Evolutionary conservation across 202 grass and related monocot species (phyloP).

Genomic region (Musa balbisiana): DNA sequence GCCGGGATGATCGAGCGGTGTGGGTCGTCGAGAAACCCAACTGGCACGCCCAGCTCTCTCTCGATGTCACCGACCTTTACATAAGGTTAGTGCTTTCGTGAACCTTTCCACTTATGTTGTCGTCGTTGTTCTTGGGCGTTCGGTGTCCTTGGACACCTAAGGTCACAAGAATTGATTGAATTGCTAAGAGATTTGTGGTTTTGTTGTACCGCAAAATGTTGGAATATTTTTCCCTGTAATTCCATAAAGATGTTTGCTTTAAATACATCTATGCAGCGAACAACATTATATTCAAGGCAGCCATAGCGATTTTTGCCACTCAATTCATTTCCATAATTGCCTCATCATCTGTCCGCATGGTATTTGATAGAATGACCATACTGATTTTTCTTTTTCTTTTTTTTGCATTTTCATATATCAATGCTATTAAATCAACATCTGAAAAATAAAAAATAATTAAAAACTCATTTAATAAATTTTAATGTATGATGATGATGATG

Average conservation of each 20-base stretch:
- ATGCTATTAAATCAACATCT: too few species aligned
- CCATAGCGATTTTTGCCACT: too few species aligned
- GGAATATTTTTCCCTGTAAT: background rate
- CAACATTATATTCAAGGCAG: background rate
- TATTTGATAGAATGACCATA: too few species aligned
- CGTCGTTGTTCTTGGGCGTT: background rate
- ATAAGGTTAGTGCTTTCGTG: constrained; percentile 40
- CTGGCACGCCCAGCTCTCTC: constrained; percentile 85
- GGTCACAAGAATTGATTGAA: background rate
- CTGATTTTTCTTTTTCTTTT: background rate
- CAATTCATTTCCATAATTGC: too few species aligned
- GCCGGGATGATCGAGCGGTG: constrained; percentile 54
- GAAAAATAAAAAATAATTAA: too few species aligned
- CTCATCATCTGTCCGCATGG: too few species aligned
- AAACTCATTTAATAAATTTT: too few species aligned
- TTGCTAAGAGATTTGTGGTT: background rate
- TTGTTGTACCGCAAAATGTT: background rate
- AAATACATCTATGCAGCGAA: background rate
- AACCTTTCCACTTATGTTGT: background rate
- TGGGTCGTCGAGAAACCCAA: constrained; percentile 78
- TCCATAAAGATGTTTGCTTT: background rate
- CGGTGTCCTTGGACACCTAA: background rate
- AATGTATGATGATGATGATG: too few species aligned
- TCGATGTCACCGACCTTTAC: constrained; percentile 74
- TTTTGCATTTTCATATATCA: too few species aligned